Base-by-base conservation (phyloP, 768 basidiomycete genomes). In the Baorangia bicolor region DNA sequence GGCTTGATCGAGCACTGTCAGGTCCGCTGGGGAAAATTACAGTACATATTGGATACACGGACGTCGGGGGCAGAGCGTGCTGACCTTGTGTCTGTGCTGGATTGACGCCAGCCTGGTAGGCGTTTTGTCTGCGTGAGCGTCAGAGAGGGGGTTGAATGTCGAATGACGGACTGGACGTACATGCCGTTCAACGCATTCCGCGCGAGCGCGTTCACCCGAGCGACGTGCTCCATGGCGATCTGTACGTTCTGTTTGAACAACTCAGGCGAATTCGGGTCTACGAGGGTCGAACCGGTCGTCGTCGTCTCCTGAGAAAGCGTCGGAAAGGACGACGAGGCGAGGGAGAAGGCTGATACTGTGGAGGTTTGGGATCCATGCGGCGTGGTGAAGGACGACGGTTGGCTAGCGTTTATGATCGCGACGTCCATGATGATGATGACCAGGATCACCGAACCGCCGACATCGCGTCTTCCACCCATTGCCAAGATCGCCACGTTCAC, bases 171-270 rank as follows among this genome's bases (percentile, higher is more conserved):
- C 10, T 23, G 27, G 9, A 72, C 83, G 58, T 68, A 88, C 87
- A 87, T 81, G 41, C 79, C 80, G 14, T 71, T 66, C 28, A 85
- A 62, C 10, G 81, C 77, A 38, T 69, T 77, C 46, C 79, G 74
- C 0, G 84, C 81, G 3, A 81, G 69, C 2, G 67, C 66, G 57
- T 83, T 80, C 2, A 87, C 69, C 13, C 79, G 69, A 3, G 75
- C 58, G 28, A 86, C 75, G 20, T 82, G 78, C 37, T 80, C 77
- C 51, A 78, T 76, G 0, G 78, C 73, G 16, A 78, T 49, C 38
- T 76, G 77, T 2, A 85, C 57, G 64, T 83, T 84, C 48, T 81
- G 80, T 57, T 82, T 84, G 74, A 89, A 85, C n/a, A 77, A 53
- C 27, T 81, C 83, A 16, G 83, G 81, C 23, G 85, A 83, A 56